Conservation (phyloP, 768 basidiomycete species). For the Tylopilus felleus region DNA sequence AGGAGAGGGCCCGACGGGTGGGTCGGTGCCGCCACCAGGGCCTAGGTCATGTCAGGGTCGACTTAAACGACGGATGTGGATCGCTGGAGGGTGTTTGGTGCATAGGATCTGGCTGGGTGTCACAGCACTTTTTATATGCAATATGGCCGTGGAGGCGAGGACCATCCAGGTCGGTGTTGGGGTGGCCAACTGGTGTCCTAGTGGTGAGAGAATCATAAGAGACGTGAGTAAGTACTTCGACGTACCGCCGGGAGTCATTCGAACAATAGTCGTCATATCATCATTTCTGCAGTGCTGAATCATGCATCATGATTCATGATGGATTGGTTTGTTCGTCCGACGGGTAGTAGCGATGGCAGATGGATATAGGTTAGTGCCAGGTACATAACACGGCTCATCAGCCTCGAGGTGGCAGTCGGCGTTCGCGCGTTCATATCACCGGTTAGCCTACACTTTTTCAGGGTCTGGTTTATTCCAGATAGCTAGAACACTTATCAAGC, state of each 20-base stretch:
- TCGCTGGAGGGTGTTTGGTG: background rate
- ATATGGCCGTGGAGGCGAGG: background rate
- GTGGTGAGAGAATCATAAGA: background rate
- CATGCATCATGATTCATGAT: too few species aligned
- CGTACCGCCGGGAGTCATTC: too few species aligned
- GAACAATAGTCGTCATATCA: background rate
- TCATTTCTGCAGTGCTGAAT: background rate
- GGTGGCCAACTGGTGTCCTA: background rate
- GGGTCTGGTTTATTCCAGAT: too few species aligned
- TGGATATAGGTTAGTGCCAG: slow-evolving; percentile 7
- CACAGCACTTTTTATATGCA: background rate
- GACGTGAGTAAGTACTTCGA: too few species aligned
- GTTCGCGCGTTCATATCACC: slow-evolving; percentile 24
- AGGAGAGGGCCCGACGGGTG: background rate
- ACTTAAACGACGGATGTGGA: background rate
- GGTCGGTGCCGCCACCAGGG: background rate
- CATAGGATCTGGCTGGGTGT: background rate
- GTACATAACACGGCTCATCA: slow-evolving; percentile 2
- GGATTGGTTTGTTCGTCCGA: background rate
- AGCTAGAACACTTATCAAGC: too few species aligned
- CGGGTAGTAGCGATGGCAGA: background rate
- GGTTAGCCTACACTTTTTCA: background rate
- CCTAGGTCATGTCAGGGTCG: background rate
- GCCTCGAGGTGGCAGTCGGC: slow-evolving; percentile 13
- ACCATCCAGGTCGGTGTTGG: background rate